Percentiles rank a stretch among this genome's conserved stretches.
Evolutionary conservation across 2,329 filamentous ascomycete genomes (phyloP).

Genomic region (Colletotrichum lini): DNA sequence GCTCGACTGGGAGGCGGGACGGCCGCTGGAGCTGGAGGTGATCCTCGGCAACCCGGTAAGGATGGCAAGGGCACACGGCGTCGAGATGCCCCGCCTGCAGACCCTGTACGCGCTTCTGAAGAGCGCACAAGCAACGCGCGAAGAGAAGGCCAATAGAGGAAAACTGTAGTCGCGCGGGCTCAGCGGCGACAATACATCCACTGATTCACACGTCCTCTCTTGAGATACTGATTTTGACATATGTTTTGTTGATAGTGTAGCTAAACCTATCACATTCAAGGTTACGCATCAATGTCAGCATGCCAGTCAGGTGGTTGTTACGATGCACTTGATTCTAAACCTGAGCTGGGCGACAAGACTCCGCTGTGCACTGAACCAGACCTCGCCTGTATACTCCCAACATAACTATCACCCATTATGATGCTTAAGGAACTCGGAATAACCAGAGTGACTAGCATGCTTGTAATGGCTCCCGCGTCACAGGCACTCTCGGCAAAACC

Average conservation of each 20-base stretch:
- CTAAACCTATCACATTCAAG: not conserved
- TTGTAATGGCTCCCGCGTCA: not conserved
- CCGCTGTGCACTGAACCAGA: no score
- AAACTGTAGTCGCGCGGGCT: constrained; percentile 53
- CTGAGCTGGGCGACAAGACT: not conserved
- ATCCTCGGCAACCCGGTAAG: constrained; percentile 80
- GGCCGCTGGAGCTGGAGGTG: constrained; percentile 79
- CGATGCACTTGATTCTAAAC: not conserved
- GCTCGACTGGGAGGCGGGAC: constrained; percentile 77
- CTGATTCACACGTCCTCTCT: not conserved
- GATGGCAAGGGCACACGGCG: constrained; percentile 73
- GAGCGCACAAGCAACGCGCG: constrained; percentile 71
- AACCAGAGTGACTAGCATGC: not conserved
- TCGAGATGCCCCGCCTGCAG: constrained; percentile 77
- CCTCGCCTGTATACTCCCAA: not conserved
- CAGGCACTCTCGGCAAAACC: no score
- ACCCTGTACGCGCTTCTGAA: constrained; percentile 76
- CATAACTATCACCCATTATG: not conserved
- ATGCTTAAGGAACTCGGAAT: not conserved
- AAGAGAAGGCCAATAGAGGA: constrained; percentile 48
- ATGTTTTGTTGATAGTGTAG: not conserved
- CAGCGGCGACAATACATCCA: not conserved
- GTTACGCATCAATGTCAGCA: not conserved
- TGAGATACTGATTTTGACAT: not conserved
- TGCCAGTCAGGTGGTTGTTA: not conserved